Percentiles rank a stretch among this genome's conserved stretches.
phyloP scores from a whole-genome alignment of 2,329 filamentous ascomycete species.

The Myriosclerotinia duriaeana region DNA sequence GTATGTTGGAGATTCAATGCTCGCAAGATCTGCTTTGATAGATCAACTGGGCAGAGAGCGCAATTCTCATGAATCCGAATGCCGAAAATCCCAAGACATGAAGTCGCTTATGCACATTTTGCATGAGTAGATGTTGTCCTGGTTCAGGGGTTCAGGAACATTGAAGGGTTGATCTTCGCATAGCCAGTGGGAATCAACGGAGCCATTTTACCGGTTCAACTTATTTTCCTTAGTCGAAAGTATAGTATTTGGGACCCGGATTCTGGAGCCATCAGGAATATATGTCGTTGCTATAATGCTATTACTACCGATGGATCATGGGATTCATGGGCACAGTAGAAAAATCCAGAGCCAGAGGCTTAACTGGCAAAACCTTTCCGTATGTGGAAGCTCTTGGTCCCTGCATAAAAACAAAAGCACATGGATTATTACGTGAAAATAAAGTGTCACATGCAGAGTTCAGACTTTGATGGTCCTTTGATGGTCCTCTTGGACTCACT shows the following conservation, averaged over 20 bases:
- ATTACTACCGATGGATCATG: not conserved
- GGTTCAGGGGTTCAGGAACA: not conserved
- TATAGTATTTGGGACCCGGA: not conserved
- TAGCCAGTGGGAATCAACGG: conserved; percentile 4
- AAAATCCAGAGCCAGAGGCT: not conserved
- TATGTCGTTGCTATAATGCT: not conserved
- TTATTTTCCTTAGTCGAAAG: not conserved
- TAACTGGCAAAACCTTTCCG: not conserved
- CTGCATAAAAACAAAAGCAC: not conserved
- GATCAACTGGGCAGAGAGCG: not conserved
- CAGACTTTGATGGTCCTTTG: too few relatives aligned
- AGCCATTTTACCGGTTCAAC: conserved; percentile 5
- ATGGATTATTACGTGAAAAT: not conserved
- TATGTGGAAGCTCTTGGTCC: not conserved
- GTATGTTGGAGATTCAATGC: not conserved
- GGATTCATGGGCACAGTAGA: not conserved
- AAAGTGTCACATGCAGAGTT: not conserved
- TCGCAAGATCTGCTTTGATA: not conserved
- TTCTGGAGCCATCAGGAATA: not conserved
- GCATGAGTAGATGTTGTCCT: conserved; percentile 7
- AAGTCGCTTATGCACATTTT: conserved; percentile 17
- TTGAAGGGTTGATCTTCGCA: conserved; percentile 1
- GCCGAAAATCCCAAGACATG: conserved; percentile 5
- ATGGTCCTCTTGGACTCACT: too few relatives aligned
- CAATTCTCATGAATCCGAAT: too few relatives aligned